phyloP scores from a whole-genome alignment of 2,329 filamentous ascomycete species.

The Dothistroma septosporum region DNA sequence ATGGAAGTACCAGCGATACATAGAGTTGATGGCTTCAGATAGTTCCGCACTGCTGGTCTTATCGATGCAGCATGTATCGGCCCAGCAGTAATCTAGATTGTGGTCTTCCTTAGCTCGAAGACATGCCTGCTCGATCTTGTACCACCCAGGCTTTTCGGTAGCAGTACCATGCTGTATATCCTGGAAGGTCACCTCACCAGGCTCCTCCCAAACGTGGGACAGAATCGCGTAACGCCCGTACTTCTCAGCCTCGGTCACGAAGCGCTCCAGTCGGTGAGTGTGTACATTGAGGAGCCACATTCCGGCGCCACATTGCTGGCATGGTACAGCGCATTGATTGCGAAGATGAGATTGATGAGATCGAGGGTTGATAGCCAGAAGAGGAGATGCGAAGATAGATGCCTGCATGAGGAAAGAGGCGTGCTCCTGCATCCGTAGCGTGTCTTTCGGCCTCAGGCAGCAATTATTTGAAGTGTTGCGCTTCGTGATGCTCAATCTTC shows the following conservation, averaged over 20 bases:
- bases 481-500: conserved; percentile 42
- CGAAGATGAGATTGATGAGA: not conserved
- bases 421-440: not conserved
- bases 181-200: conserved; percentile 22
- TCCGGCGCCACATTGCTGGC: not conserved
- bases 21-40: conserved; percentile 12
- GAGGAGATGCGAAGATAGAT: not conserved
- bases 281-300: conserved; percentile 23
- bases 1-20: conserved; percentile 35
- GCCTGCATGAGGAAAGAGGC: not conserved
- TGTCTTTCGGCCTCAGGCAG: not conserved
- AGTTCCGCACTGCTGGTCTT: conserved; percentile 37
- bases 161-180: conserved; percentile 15
- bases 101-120: conserved; percentile 23
- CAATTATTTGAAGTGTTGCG: not conserved
- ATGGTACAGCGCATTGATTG: not conserved
- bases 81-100: conserved; percentile 35
- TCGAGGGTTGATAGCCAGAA: not conserved
- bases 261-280: conserved; percentile 15
- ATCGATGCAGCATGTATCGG: conserved; percentile 41
- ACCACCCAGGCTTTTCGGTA: conserved; percentile 18
- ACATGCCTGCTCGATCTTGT: conserved; percentile 23
- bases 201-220: conserved; percentile 24
- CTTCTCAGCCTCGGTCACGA: conserved; percentile 17
- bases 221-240: conserved; percentile 27